A percentile compares a stretch with the other conserved stretches of the same genome.
phyloP scores from a whole-genome alignment of 805 yeast genomes.

The Candida schatavii region DNA sequence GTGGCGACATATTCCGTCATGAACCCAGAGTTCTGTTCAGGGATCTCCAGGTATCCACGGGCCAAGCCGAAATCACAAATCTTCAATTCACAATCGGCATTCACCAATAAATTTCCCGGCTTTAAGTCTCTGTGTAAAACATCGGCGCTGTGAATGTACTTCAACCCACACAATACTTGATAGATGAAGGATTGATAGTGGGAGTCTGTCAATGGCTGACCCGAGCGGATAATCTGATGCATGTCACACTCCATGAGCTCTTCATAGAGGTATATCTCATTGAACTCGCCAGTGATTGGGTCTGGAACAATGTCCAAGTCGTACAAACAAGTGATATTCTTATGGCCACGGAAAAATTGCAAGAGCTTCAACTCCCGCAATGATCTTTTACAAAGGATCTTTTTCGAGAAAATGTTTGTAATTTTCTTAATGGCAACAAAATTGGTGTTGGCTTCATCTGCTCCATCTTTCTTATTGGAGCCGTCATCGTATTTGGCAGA shows the following conservation, averaged over 20 bases:
- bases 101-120: conserved; percentile 89
- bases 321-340: conserved; percentile 91
- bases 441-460: conserved; percentile 19
- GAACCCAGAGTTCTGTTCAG: conserved; percentile 87
- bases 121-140: conserved; percentile 92
- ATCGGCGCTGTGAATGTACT: conserved; percentile 87
- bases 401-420: conserved; percentile 89
- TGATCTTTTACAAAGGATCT: conserved; percentile 88
- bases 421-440: conserved; percentile 92
- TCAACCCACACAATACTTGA: conserved; percentile 87
- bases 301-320: conserved; percentile 89
- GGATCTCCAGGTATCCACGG: conserved; percentile 80
- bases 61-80: conserved; percentile 97
- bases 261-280: conserved; percentile 90
- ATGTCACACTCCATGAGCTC: conserved; percentile 98
- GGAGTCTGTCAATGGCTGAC: conserved; percentile 89
- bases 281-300: conserved; percentile 59
- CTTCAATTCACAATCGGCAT: conserved; percentile 94
- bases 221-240: conserved; percentile 94
- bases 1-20: conserved; percentile 98
- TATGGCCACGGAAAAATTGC: conserved; percentile 93
- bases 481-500: conserved; percentile 88
- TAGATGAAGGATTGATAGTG: conserved; percentile 93
- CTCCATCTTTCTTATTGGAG: conserved; percentile 20
- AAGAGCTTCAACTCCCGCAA: conserved; percentile 85